phyloP scores from a whole-genome alignment of 176 grass and related monocot species.

The Carex scoparia region DNA sequence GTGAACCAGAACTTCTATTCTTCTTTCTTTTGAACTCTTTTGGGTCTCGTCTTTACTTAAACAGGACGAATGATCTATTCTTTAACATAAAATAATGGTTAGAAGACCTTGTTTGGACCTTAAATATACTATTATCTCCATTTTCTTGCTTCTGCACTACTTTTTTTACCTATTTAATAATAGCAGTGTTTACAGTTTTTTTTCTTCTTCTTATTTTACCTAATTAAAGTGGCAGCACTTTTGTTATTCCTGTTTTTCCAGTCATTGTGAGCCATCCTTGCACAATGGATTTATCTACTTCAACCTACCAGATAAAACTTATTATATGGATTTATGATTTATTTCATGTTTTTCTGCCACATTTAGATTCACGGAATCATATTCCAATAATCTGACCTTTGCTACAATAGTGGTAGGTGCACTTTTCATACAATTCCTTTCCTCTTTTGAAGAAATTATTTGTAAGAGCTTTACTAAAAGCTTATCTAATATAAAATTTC shows the following conservation, averaged over 20 bases:
- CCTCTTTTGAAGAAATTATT: background rate
- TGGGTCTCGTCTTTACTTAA: background rate
- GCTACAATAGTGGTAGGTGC: conserved; percentile 23
- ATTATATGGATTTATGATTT: background rate
- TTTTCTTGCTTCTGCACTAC: background rate
- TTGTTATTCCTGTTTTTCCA: no score
- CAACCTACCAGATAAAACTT: no score
- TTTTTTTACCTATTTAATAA: background rate
- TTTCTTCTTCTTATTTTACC: background rate
- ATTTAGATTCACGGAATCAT: conserved; percentile 26
- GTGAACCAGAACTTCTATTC: background rate
- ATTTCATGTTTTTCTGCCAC: background rate
- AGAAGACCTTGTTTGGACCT: background rate
- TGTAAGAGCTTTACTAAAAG: background rate
- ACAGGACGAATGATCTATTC: background rate
- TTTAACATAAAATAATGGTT: background rate
- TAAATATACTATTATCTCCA: background rate
- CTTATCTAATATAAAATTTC: background rate
- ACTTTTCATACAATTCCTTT: background rate
- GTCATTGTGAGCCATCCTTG: no score
- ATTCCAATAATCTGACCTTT: conserved; percentile 32
- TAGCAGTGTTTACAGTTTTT: background rate
- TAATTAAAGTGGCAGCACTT: no score
- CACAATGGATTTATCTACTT: no score
- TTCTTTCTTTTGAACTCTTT: background rate